These are phyloP conservation scores for Aspergillus spinulosporus DNA, from an alignment of 2,329 filamentous ascomycete genomes.

Conservation along the genomic window DNA sequence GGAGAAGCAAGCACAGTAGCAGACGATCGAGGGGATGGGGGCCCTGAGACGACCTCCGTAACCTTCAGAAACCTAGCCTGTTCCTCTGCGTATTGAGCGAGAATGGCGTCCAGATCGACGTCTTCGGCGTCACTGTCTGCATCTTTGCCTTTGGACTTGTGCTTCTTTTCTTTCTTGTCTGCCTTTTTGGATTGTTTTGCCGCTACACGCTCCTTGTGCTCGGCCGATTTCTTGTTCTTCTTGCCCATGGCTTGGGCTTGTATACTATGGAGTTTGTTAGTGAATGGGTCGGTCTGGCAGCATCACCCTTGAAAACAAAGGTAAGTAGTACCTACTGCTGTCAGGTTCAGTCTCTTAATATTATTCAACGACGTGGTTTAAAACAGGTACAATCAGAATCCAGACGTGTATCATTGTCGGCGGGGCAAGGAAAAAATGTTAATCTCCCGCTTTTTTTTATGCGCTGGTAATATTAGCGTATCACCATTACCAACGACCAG, in stretches of 20 bases:
- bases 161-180: constrained; percentile 72
- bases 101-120: constrained; percentile 86
- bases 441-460: constrained; percentile 7
- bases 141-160: constrained; percentile 64
- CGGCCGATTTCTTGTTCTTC: constrained; percentile 59
- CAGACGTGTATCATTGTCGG: not conserved
- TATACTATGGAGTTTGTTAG: not conserved
- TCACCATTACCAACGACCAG: not conserved
- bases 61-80: constrained; percentile 94
- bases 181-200: constrained; percentile 87
- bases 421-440: constrained; percentile 10
- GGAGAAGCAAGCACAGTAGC: constrained; percentile 82
- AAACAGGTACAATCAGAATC: not conserved
- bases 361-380: not conserved
- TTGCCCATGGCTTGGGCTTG: constrained; percentile 45
- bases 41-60: constrained; percentile 72
- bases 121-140: constrained; percentile 89
- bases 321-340: not conserved
- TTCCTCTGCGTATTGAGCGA: constrained; percentile 88
- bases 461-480: constrained; percentile 9
- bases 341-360: not conserved
- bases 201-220: constrained; percentile 58
- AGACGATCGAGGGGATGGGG: constrained; percentile 76
- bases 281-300: not conserved
- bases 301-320: not conserved